Base-by-base conservation (phyloP, 768 basidiomycete genomes). In the Russula foetens region DNA sequence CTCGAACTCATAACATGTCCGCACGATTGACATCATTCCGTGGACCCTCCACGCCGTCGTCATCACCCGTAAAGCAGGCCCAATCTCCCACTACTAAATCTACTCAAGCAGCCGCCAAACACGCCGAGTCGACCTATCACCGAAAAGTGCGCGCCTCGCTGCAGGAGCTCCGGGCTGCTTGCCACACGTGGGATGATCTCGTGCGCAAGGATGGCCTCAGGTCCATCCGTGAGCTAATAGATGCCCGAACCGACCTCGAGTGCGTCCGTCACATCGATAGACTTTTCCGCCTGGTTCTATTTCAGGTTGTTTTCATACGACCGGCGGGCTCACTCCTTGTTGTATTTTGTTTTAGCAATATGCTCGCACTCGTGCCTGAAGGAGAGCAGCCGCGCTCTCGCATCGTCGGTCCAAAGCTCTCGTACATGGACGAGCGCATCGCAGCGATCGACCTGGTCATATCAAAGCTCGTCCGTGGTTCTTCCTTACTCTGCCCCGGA, bases 191-290 rank as follows among this genome's bases (percentile, higher is more conserved):
- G 92, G 88, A 93, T 64, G 87, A 92, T 65, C 76, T 94, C 46
- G 84, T 93, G 1, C 76, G 88, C 11, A 68, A 85, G 15, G 91
- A 95, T 68, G 92, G 92, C 8, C 73, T 92, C 41, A 90, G 84
- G 65, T 81, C 87, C n/a, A 82, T 81, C 8, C 84, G 80, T 61
- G 81, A 76, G 55, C 75, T 92, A 35, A 79, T 91, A 2, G 90
- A 95, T 67, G 74, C 87, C 19, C 79, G 89, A 21, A 96, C 92
- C 17, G 89, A 92, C 68, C 78, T 96, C 63, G 87, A 92, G 92
- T 94, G 74, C 67, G 85, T 76, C 46, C n/a, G n/a, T n/a, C n/a
- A n/a, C n/a, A n/a, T n/a, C n/a, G n/a, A n/a, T n/a, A n/a, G n/a
- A n/a, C n/a, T n/a, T n/a, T n/a, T n/a, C n/a, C n/a, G n/a, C n/a